Evolutionary conservation across 192 early-diverging fungal genomes (phyloP).

Genomic region (Chytriomyces confervae): DNA sequence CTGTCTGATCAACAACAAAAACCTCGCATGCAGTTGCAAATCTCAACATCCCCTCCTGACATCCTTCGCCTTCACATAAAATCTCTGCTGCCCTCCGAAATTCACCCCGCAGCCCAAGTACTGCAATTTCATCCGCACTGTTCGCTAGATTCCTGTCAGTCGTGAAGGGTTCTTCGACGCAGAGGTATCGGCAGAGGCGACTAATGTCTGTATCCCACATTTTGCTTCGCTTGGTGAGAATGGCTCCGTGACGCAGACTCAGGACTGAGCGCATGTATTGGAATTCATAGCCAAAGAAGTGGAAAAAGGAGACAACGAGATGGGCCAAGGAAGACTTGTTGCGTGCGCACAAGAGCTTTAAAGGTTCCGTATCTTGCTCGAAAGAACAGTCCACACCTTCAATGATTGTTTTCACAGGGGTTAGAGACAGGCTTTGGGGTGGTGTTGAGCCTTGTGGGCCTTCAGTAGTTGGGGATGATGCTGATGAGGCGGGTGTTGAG

Average conservation of each 20-base stretch:
- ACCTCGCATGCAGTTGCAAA: too few relatives aligned
- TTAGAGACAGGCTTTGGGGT: constrained; percentile 23
- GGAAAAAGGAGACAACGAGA: constrained; percentile 86
- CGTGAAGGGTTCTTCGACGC: constrained; percentile 94
- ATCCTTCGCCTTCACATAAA: too few relatives aligned
- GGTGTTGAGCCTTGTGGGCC: constrained; percentile 7
- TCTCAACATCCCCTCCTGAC: too few relatives aligned
- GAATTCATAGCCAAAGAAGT: constrained; percentile 77
- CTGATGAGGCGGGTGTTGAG: not conserved
- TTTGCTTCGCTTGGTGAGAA: constrained; percentile 80
- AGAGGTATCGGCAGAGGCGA: constrained; percentile 71
- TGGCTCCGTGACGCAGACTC: constrained; percentile 78
- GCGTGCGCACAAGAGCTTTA: constrained; percentile 68
- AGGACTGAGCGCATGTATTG: constrained; percentile 83
- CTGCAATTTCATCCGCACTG: constrained; percentile 78
- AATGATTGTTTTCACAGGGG: constrained; percentile 36
- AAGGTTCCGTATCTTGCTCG: constrained; percentile 67
- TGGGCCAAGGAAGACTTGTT: constrained; percentile 77
- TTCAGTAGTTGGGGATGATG: not conserved
- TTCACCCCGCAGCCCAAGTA: constrained; percentile 81
- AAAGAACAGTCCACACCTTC: constrained; percentile 77
- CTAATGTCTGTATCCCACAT: constrained; percentile 81
- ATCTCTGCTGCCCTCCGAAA: constrained; percentile 70
- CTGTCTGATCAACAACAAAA: too few relatives aligned
- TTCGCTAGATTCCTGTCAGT: constrained; percentile 89